Base-by-base conservation (phyloP, 495 filamentous ascomycete genomes). In the Mytilinidion resinicola region DNA sequence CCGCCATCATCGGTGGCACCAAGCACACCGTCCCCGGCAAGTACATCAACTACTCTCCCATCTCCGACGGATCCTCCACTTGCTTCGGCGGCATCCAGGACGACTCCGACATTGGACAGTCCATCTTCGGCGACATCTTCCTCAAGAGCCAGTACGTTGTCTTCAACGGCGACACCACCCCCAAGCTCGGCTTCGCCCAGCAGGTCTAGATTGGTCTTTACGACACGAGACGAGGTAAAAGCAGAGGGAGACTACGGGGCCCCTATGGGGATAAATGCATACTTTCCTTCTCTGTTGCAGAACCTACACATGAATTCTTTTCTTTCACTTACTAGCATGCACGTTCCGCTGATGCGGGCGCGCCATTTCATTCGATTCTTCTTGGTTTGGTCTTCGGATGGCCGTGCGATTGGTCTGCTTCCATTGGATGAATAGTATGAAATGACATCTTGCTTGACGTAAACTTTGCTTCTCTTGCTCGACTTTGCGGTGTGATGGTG, bases 81-180 rank as follows among this genome's bases (percentile, higher is more conserved):
- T 76, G 73, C 63, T 71, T 69, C 17, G 65, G 71, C 14, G 71
- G 73, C 21, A 69, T 75, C 36, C 73, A 74, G 62, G 55, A 69
- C 53, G 81, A 85, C 71, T 70, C 73, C 12, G 82, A 82, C 51
- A 76, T 88, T 25, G 80, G 77, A 20, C 81, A 88, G 67, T 78
- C 78, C 56, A 89, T 93, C 70, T 84, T 85, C 53, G 88, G 88
- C 41, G 88, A 91, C 58, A 78, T 90, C 47, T 88, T 88, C 65
- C 78, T 93, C 59, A 91, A 91, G 78, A 80, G 80, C 58, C 83
- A 88, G 62, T 90, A 86, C 66, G 87, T 85, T 17, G 82, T 93
- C 63, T 82, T 91, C 55, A 74, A 77, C 35, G 73, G 55, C 8
- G 46, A 0, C 9, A 37, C 73, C 34, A 75, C 69, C 7, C 80